Base-by-base conservation (phyloP, 2,329 filamentous ascomycete species). In the Hypocrella siamensis region DNA sequence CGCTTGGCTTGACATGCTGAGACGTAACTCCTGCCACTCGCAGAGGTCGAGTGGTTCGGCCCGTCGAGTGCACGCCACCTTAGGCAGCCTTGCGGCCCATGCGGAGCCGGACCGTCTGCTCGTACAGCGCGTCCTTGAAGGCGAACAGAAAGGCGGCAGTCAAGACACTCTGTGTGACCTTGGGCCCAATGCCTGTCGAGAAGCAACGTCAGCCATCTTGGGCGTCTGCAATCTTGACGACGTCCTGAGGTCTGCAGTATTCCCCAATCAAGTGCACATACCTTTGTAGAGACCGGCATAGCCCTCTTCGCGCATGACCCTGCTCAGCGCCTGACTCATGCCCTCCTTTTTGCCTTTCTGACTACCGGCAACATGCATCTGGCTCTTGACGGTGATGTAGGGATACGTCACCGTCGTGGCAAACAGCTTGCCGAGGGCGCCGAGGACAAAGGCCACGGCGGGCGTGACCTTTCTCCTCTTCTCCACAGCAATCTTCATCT, bases 331-430 rank as follows among this genome's bases (percentile, higher is more conserved):
- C 42, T 75, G 70, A 32, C 76, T 66, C 67, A 94, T 79, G 43
- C 79, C 80, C 58, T 92, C 80, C 57, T 79, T 79, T 40, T 75
- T 75, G n/a, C 71, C 70, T 39, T 75, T 75, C 46, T 74, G 75
- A 32, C 35, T 35, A 39, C 70, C 75, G 18, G 86, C 84, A 38
- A 98, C 84, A 54, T 98, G 90, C 75, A 93, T 93, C 52, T 84
- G 75, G 58, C 85, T 93, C 75, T 98, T 98, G 47, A 98, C 80
- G 4, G 90, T 98, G 54, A 98, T 96, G 54, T 98, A 98, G 9
- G 90, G 90, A 56, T 98, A 98, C 5, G 90, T 98, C 47, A 96
- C 81, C 38, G 68, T 75, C 3, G 90, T 98, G 17, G 90, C 90
- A 38, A 94, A 76, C 40, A 98, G 67, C 69, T 98, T 98, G 56